phyloP scores from a whole-genome alignment of 768 basidiomycete genomes.

The Auricularia auricula-judae region DNA sequence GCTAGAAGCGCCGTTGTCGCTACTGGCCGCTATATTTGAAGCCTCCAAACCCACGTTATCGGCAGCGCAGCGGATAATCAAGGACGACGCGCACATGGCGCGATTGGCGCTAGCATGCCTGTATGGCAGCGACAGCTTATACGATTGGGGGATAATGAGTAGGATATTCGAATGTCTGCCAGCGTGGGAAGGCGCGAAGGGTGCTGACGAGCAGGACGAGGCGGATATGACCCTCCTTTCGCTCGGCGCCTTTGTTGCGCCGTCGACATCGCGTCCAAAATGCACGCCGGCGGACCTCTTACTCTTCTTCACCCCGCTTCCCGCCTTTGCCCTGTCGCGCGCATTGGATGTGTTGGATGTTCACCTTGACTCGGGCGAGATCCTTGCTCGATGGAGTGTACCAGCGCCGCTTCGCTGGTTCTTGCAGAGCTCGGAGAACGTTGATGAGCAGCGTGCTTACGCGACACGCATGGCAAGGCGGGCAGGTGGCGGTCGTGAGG shows the following conservation, averaged over 20 bases:
- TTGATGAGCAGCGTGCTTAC: conserved; percentile 64
- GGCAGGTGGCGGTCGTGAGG: conserved; percentile 41
- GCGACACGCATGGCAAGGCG: conserved; percentile 78
- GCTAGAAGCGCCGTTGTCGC: conserved; percentile 53
- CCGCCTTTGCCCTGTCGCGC: conserved; percentile 60
- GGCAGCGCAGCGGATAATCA: conserved; percentile 56
- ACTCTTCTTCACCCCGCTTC: conserved; percentile 73
- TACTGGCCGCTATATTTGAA: conserved; percentile 71
- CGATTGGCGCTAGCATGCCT: conserved; percentile 78
- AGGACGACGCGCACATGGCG: conserved; percentile 73
- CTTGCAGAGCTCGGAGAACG: conserved; percentile 59
- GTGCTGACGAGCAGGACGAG: conserved; percentile 47
- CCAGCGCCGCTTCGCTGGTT: conserved; percentile 85
- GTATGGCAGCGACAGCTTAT: conserved; percentile 66
- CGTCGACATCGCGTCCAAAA: conserved; percentile 47
- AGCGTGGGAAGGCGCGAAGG: conserved; percentile 49
- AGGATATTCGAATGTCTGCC: conserved; percentile 93
- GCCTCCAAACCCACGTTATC: conserved; percentile 85
- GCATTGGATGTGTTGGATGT: conserved; percentile 87
- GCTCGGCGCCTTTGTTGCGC: conserved; percentile 68
- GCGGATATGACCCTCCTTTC: conserved; percentile 76
- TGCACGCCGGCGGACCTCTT: conserved; percentile 61
- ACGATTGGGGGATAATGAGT: conserved; percentile 79
- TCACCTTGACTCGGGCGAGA: conserved; percentile 89
- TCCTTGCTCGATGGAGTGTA: conserved; percentile 78